Conservation (phyloP, 2,329 filamentous ascomycete species). For the Colletotrichum aenigma region DNA sequence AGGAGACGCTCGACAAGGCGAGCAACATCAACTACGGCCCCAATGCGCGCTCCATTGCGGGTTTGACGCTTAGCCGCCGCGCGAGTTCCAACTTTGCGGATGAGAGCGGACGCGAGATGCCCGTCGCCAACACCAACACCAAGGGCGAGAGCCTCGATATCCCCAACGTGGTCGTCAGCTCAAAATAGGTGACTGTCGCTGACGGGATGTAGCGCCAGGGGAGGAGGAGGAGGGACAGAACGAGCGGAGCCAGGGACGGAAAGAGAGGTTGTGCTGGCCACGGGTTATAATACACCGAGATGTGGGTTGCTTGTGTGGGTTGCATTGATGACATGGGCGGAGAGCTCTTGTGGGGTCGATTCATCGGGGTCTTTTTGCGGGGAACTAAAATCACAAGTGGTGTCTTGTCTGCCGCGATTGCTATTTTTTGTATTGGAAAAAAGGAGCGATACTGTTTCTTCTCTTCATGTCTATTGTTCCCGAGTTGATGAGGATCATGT, state of each 20-base stretch:
- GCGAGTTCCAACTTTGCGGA: conserved; percentile 20
- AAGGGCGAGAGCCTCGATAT: conserved; percentile 10
- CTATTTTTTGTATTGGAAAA: not conserved
- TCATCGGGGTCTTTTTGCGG: not conserved
- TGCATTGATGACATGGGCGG: conserved; percentile 1
- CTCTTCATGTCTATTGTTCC: not conserved
- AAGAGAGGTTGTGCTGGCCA: not conserved
- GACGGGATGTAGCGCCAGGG: not conserved
- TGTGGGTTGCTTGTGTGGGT: conserved; percentile 1
- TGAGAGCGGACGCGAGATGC: conserved; percentile 19
- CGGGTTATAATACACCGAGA: not conserved
- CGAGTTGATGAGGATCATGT: not conserved
- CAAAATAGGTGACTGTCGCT: not conserved
- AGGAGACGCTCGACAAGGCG: conserved; percentile 29
- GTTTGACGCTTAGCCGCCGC: conserved; percentile 10
- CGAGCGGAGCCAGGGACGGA: not conserved
- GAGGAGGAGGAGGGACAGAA: not conserved
- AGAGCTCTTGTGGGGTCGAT: not conserved
- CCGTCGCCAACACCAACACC: not conserved
- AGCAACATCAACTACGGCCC: conserved; percentile 22
- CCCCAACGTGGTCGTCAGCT: conserved; percentile 9
- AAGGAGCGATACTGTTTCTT: not conserved
- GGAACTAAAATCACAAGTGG: not conserved
- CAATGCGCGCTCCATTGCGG: conserved; percentile 12
- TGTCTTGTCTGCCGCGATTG: not conserved